A percentile compares a stretch with the other conserved stretches of the same genome.
Conservation (phyloP, 2,329 filamentous ascomycete species). For the Botrytis deweyae region DNA sequence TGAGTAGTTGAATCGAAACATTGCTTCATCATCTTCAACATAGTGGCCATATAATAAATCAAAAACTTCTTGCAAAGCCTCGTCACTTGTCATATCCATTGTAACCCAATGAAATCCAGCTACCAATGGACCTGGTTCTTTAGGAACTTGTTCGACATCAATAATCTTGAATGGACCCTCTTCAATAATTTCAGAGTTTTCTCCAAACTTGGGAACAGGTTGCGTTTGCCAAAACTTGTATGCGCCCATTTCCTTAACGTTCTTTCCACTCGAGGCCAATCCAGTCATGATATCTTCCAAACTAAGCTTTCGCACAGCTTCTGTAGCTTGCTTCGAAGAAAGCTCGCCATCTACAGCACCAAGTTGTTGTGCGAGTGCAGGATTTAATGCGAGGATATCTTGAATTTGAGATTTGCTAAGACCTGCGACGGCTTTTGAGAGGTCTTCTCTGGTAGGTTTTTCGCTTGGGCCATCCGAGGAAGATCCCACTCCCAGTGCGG, state of each 20-base stretch:
- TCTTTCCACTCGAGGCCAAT: conserved; percentile 75
- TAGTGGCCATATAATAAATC: conserved; percentile 91
- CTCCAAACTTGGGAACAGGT: conserved; percentile 82
- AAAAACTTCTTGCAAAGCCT: conserved; percentile 84
- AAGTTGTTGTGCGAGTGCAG: conserved; percentile 64
- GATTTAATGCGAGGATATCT: conserved; percentile 70
- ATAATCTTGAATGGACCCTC: conserved; percentile 86
- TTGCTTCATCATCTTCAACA: conserved; percentile 94
- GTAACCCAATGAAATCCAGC: conserved; percentile 93
- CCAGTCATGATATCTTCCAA: conserved; percentile 73
- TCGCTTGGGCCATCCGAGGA: conserved; percentile 34
- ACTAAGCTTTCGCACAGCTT: conserved; percentile 61
- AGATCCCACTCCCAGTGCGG: conserved; percentile 36
- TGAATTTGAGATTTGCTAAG: conserved; percentile 58
- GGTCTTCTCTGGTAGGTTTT: conserved; percentile 48
- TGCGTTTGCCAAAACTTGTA: conserved; percentile 99
- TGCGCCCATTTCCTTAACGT: conserved; percentile 91
- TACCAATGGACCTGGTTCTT: conserved; percentile 71
- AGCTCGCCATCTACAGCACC: conserved; percentile 41
- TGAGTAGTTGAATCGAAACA: conserved; percentile 98
- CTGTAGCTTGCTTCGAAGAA: conserved; percentile 46
- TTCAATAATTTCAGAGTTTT: conserved; percentile 54
- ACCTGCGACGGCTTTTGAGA: conserved; percentile 44
- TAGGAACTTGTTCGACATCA: conserved; percentile 74
- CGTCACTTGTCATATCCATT: conserved; percentile 77